Percentiles rank a stretch among this genome's conserved stretches.
These are phyloP conservation scores for Excoecaria agallocha DNA, from an alignment of 345 rosid species.

Conservation along the genomic window DNA sequence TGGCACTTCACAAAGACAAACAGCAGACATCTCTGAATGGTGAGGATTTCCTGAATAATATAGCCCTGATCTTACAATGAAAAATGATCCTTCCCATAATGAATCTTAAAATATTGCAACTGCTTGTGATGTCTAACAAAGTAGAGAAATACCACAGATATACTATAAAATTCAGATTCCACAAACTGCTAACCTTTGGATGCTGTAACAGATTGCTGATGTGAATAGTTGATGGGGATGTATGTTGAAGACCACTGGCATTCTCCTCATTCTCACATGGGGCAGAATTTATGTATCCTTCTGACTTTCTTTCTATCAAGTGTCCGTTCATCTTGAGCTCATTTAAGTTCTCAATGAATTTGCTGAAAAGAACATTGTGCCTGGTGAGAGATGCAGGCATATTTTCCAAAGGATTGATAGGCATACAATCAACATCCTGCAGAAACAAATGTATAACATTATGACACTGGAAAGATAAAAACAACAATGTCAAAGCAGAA, in stretches of 20 bases:
- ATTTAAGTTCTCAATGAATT: constrained; percentile 42
- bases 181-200: constrained; percentile 48
- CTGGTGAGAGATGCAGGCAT: constrained; percentile 68
- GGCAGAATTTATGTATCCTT: constrained; percentile 42
- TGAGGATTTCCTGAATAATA: too few relatives aligned
- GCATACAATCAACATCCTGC: constrained; percentile 90
- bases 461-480: constrained; percentile 9
- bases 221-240: constrained; percentile 37
- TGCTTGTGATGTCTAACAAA: background rate
- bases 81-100: background rate
- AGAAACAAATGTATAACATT: constrained; percentile 22
- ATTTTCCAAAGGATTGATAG: constrained; percentile 60
- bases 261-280: constrained; percentile 45
- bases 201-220: constrained; percentile 39
- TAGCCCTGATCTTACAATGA: background rate
- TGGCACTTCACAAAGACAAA: background rate
- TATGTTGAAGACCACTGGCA: constrained; percentile 30
- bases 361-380: constrained; percentile 38
- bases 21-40: background rate
- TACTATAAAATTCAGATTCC: constrained; percentile 2
- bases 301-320: constrained; percentile 44
- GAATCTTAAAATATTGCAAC: background rate
- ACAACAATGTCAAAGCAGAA: background rate
- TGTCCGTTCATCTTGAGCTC: constrained; percentile 54
- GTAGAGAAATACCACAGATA: constrained; percentile 9